These are phyloP conservation scores for Vittaforma corneae DNA, from an alignment of 371 early-diverging fungal species.

Conservation along the genomic window DNA sequence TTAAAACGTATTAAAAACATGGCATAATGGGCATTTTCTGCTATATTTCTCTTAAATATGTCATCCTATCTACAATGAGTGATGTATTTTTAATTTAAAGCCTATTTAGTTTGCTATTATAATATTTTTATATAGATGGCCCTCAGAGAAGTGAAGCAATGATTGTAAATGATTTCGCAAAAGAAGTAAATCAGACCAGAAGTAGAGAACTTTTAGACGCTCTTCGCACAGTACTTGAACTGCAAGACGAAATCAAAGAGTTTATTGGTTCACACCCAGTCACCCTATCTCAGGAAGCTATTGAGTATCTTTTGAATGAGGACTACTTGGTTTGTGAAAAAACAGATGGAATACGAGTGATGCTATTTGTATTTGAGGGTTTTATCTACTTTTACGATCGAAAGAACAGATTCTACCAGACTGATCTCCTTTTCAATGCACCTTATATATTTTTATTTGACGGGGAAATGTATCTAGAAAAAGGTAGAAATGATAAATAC, in stretches of 20 bases:
- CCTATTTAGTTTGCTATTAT: too few species aligned
- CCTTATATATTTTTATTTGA: conserved; percentile 44
- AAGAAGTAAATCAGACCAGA: too few species aligned
- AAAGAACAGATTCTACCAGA: conserved; percentile 44
- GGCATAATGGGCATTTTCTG: too few species aligned
- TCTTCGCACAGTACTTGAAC: neutral
- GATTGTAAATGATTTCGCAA: too few species aligned
- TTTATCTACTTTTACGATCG: conserved; percentile 53
- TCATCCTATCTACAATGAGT: too few species aligned
- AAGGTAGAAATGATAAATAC: conserved; percentile 17
- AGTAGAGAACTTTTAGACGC: too few species aligned
- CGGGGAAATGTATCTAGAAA: conserved; percentile 51
- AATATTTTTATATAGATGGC: too few species aligned
- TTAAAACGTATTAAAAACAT: too few species aligned
- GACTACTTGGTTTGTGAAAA: conserved; percentile 90
- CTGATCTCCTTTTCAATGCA: conserved; percentile 8
- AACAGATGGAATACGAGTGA: conserved; percentile 81
- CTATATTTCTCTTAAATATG: too few species aligned
- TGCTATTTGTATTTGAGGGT: conserved; percentile 60
- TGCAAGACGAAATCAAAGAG: neutral
- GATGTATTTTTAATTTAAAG: too few species aligned
- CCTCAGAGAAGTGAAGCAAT: too few species aligned
- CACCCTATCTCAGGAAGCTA: conserved; percentile 65
- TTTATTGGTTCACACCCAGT: conserved; percentile 88
- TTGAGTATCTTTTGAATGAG: conserved; percentile 66